Evolutionary conservation across 768 basidiomycete species (phyloP), one percentile per base, ranked within the genome.

Genomic region (Floccularia luteovirens): DNA sequence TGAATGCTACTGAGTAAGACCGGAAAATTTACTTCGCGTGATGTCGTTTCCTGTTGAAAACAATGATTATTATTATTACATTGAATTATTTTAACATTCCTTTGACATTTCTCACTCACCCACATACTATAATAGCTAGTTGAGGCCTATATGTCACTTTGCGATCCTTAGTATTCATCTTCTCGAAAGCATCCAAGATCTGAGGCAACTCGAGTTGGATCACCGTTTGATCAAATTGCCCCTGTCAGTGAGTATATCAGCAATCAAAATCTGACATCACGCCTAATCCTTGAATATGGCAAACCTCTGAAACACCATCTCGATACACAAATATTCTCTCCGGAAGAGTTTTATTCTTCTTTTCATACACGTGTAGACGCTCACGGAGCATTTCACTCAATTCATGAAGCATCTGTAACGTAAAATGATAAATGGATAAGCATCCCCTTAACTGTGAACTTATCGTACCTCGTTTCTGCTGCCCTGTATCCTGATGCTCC

Each of bases 241-340:
- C 85, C 82, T 89, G 36, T n/a, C 16, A 13, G 37, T 31, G 28
- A 44, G 11, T 23, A 10, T 31, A 39, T 45, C 33, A 45, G 30
- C 16, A 24, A 17, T 2, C 16, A 23, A 20, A 10, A 13, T n/a
- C n/a, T n/a, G n/a, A n/a, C n/a, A n/a, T n/a, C n/a, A n/a, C n/a
- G n/a, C n/a, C 27, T n/a, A 31, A 17, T 31, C 8, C 31, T 8
- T 3, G 34, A 12, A 24, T 20, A 28, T 17, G 4, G 52, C 72
- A 10, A 43, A 82, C 86, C 67, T 85, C 83, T 1, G 85, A 88
- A 2, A 89, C 85, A 28, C 88, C 89, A 57, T 90, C 86, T 12
- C 89, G 77, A 49, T 79, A 91, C 5, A 90, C 66, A 24, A 82
- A 60, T 4, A 91, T 67, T 2, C 86, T 70, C 1, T 78, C 70